Conservation (phyloP, 805 yeast genomes). For the Dipodascopsis tothii region DNA sequence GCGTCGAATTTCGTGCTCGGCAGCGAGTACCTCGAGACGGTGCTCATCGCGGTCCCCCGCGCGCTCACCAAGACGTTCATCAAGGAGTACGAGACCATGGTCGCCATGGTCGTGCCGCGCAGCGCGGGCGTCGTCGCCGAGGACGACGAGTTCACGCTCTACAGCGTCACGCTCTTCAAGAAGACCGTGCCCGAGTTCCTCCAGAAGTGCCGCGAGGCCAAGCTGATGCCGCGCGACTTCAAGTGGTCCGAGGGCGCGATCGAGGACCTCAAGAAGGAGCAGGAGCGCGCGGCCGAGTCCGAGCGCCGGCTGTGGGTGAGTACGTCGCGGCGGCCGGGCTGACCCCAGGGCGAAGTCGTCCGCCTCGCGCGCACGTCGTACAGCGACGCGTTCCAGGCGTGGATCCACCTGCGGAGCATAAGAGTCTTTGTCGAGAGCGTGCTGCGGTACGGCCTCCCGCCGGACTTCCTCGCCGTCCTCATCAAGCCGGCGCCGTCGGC, state of each 20-base stretch:
- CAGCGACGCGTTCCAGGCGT: slow-evolving; percentile 70
- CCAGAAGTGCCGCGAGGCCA: slow-evolving; percentile 67
- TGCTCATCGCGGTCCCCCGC: slow-evolving; percentile 84
- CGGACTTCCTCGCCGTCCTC: slow-evolving; percentile 60
- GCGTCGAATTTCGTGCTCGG: slow-evolving; percentile 75
- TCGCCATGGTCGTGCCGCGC: slow-evolving; percentile 84
- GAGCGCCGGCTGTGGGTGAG: slow-evolving; percentile 52
- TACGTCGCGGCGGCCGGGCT: neutral
- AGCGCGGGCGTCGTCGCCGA: slow-evolving; percentile 61
- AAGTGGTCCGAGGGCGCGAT: slow-evolving; percentile 71
- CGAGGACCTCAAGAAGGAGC: slow-evolving; percentile 69
- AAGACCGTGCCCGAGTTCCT: slow-evolving; percentile 67
- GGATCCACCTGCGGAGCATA: slow-evolving; percentile 85
- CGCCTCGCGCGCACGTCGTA: slow-evolving; percentile 86
- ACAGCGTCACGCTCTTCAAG: slow-evolving; percentile 75
- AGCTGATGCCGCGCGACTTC: slow-evolving; percentile 90
- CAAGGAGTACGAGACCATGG: slow-evolving; percentile 63
- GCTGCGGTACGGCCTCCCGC: slow-evolving; percentile 93
- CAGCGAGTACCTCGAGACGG: slow-evolving; percentile 78
- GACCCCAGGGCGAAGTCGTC: slow-evolving; percentile 53
- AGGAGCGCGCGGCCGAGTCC: slow-evolving; percentile 60
- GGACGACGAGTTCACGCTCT: slow-evolving; percentile 69
- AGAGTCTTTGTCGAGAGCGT: slow-evolving; percentile 89
- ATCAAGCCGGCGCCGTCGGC: slow-evolving; percentile 37
- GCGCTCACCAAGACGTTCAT: slow-evolving; percentile 46